Percentiles rank a stretch among this genome's conserved stretches.
These are phyloP conservation scores for Candida sanyaensis DNA, from an alignment of 1,139 yeast genomes.

Conservation along the genomic window DNA sequence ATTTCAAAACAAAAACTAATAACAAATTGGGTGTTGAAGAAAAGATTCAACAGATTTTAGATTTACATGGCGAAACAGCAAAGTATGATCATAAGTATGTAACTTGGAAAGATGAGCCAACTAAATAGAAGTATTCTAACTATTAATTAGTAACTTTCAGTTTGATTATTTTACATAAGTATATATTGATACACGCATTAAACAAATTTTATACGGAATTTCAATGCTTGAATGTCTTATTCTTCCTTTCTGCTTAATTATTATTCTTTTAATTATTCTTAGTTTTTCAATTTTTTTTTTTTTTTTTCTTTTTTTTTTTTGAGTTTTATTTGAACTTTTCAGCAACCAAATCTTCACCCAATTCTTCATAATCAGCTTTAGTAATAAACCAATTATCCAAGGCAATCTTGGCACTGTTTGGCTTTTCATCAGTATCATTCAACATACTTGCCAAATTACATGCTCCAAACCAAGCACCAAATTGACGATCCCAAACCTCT, in stretches of 20 bases:
- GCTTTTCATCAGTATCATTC: slow-evolving; percentile 37
- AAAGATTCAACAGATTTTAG: slow-evolving; percentile 57
- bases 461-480: slow-evolving; percentile 69
- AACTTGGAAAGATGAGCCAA: slow-evolving; percentile 50
- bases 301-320: neutral
- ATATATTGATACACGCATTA: slow-evolving; percentile 3
- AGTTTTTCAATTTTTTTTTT: too few relatives aligned
- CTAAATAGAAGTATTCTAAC: neutral
- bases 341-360: slow-evolving; percentile 57
- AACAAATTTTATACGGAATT: neutral
- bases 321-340: slow-evolving; percentile 48
- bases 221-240: neutral
- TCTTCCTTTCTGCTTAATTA: too few relatives aligned
- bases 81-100: slow-evolving; percentile 58
- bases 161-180: neutral
- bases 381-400: slow-evolving; percentile 57
- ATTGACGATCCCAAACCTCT: slow-evolving; percentile 54
- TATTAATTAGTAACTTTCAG: too few relatives aligned
- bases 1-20: slow-evolving; percentile 53
- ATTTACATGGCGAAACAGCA: slow-evolving; percentile 61
- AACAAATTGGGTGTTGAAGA: slow-evolving; percentile 63
- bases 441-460: slow-evolving; percentile 59
- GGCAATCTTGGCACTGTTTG: slow-evolving; percentile 45
- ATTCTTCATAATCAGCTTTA: slow-evolving; percentile 59
- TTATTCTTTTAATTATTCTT: too few relatives aligned